Evolutionary conservation across 2,329 filamentous ascomycete species (phyloP), one percentile per base, ranked within the genome.

Genomic region (Epichloe elymi): DNA sequence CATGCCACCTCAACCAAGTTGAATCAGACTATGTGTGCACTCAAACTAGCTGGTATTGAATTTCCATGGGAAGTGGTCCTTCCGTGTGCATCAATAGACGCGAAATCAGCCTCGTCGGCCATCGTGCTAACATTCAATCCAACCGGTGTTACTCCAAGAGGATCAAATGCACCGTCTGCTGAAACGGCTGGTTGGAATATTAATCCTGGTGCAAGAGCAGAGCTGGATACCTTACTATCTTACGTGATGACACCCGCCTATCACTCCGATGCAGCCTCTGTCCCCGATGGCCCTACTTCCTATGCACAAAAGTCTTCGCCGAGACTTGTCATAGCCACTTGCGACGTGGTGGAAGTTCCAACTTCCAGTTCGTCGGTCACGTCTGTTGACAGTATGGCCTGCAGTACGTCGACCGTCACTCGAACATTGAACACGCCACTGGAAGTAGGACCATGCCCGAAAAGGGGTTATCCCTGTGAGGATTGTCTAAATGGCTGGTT

Each of bases 401-500:
- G 51, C 30, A 33, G 26, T 15, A 20, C 46, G 6, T 19, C 33
- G 5, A 14, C 19, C 12, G 8, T 19, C 4, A 5, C 39, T 12
- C 20, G 7, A 36, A 39, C 19, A 5, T 12, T 35, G 17, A 41
- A 10, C 19, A 17, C 26, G n/a, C 26, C 15, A n/a, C 40, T 37
- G 23, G 15, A 36, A 20, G 35, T 39, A 19, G 56, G 55, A 6
- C 54, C 60, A 6, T 63, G 61, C 30, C 58, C 60, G 1, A 60
- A 58, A 5, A 54, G 51, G 41, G 62, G 63, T 0, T 63, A 61
- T 38, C 54, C 51, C 5, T 65, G 63, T 48, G 48, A 54, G 3
- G 62, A 65, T 17, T 65, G 63, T 38, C 55, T 60, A 5, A 54
- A 63, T 41, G 61, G 62, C 5, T 62, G 62, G 62, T 64, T 65